These are phyloP conservation scores for Lyophyllum decastes DNA, from an alignment of 768 basidiomycete genomes.

Conservation along the genomic window DNA sequence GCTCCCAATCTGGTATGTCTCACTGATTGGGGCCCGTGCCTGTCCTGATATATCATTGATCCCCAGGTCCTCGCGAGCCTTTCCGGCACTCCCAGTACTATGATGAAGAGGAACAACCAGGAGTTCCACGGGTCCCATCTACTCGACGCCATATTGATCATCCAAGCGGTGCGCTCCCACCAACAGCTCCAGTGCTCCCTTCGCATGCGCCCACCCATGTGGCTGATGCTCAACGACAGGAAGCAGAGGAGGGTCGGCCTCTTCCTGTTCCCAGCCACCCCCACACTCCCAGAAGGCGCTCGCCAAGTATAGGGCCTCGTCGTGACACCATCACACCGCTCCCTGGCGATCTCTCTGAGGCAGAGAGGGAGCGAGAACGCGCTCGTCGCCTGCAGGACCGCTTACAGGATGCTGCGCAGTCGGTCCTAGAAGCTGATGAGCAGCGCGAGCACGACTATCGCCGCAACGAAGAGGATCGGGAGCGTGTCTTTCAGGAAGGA, in stretches of 20 bases:
- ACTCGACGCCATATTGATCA: neutral
- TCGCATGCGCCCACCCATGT: neutral
- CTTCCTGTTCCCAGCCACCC: conserved; percentile 14
- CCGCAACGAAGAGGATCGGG: conserved; percentile 63
- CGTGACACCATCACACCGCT: conserved; percentile 37
- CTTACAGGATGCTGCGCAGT: conserved; percentile 46
- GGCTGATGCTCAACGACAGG: neutral
- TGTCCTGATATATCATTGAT: neutral
- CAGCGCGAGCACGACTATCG: conserved; percentile 66
- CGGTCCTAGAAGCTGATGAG: conserved; percentile 61
- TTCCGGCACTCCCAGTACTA: conserved; percentile 7
- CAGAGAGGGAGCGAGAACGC: conserved; percentile 51
- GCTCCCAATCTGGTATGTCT: conserved; percentile 13
- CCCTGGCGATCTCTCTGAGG: conserved; percentile 34
- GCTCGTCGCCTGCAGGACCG: conserved; percentile 54
- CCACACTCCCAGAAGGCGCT: neutral
- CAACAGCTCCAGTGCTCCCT: neutral
- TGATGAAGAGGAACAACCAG: neutral
- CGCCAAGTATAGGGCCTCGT: conserved; percentile 21
- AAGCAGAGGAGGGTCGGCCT: conserved; percentile 12
- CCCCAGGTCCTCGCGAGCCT: conserved; percentile 2
- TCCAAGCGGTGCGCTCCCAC: neutral
- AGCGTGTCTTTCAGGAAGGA: conserved; percentile 58
- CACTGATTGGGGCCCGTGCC: too few relatives aligned
- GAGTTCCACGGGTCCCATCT: neutral